Base-by-base conservation (phyloP, 352 stramenopile species). In the Globisporangium alternatum region DNA sequence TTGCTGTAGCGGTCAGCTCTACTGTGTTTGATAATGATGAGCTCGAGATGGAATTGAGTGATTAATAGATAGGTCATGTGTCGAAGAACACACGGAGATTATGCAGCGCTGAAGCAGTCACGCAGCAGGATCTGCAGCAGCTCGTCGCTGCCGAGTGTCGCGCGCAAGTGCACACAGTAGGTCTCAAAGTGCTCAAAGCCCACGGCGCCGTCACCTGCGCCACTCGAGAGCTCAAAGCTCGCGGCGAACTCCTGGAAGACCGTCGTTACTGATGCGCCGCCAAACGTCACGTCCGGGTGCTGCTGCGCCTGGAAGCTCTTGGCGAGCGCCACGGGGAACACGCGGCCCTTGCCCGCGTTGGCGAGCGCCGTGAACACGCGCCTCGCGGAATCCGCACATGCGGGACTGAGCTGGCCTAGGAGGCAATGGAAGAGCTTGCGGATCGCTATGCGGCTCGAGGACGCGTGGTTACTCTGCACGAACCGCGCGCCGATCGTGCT, bases 231-330 rank as follows among this genome's bases (percentile, higher is more conserved):
- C 58, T 93, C 83, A 49, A 93, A 80, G 64, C 75, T 87, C 37
- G 71, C 39, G 0, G 83, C 83, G 67, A 93, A 93, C 58, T 91
- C 81, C 57, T 90, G 78, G 65, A 91, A 93, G 5, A 83, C 75
- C 1, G 81, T 62, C 1, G 70, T 70, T 0, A 70, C 66, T 0
- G 69, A 60, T 5, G 57, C 47, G 0, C 86, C 68, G 0, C 84
- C 84, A 1, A 90, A 70, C 51, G 75, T 64, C 31, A 91, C 84
- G 58, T 86, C 76, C 5, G 80, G 79, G 63, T 91, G 84, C 21
- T 74, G 74, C 0, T 65, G 60, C 7, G 82, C 80, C 52, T 88
- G 71, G 65, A 89, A 93, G 60, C 80, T 86, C 53, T 72, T 74
- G 2, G 84, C 84, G 35, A 93, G 58, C 13, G 77, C 75, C 2